Base-by-base conservation (phyloP, 495 filamentous ascomycete species). In the Penicillium flavigenum region DNA sequence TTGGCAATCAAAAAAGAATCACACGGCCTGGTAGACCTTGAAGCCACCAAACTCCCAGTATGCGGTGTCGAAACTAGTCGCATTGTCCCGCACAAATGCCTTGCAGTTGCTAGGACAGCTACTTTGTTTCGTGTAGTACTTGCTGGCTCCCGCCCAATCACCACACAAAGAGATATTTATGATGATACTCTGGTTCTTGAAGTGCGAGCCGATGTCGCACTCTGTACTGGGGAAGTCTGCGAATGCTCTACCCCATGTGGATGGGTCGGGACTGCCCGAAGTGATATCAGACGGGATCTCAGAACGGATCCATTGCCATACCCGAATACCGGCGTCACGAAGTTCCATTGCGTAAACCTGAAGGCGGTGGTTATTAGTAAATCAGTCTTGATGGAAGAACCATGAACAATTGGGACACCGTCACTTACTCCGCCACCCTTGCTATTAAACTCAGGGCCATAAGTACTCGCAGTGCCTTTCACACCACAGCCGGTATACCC, bases 41-140 rank as follows among this genome's bases (percentile, higher is more conserved):
- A 74, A 78, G 45, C 66, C 61, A 16, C 42, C 55, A 43, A 72
- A 79, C 59, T 79, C 75, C 74, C 74, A 76, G 52, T 69, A 76
- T 9, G 74, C 74, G 2, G 61, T 62, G 26, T 52, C 46, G 58
- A 76, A 76, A 4, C 57, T 60, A 17, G 59, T 44, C 5, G 65
- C 56, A 48, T 75, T 75, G 20, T 56, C 60, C 43, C 72, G 64
- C 10, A 75, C 74, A 54, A 66, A 76, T 3, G 62, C 57, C 41
- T 57, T 49, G 47, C 74, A 76, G 1, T 55, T 66, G 2, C 61
- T 60, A 2, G 74, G 74, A 59, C 74, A 76, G 16, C 62, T 36
- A 41, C 64, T 65, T 55, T 69, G 42, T 19, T 51, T 47, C 32
- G 38, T 59, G 51, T 76, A 76, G 38, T 64, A 66, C 27, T 50